Evolutionary conservation across 257 asterid genomes (phyloP).

Genomic region (Nicotiana sylvestris): DNA sequence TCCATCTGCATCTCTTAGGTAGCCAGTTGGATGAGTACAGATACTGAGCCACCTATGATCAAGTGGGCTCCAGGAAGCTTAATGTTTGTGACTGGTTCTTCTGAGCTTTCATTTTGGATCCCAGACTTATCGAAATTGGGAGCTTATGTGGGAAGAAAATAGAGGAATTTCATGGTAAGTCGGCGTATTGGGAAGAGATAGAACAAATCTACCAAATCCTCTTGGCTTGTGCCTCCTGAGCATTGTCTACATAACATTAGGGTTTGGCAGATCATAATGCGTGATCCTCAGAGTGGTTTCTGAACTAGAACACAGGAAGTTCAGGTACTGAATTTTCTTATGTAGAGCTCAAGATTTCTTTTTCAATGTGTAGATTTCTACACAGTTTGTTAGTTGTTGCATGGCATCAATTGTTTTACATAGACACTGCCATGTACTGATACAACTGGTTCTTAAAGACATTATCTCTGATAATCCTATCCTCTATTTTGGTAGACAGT

Average conservation of each 20-base stretch:
- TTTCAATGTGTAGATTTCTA: neutral
- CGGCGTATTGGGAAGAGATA: neutral
- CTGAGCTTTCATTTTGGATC: slow-evolving; percentile 92
- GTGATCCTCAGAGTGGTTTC: neutral
- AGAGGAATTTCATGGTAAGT: slow-evolving; percentile 16
- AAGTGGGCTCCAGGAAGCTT: slow-evolving; percentile 95
- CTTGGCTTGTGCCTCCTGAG: neutral
- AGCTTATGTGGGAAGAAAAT: slow-evolving; percentile 86
- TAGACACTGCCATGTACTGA: neutral
- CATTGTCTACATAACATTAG: neutral
- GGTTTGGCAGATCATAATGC: neutral
- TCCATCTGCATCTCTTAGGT: slow-evolving; percentile 42
- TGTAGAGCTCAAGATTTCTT: neutral
- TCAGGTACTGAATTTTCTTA: neutral
- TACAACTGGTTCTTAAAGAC: neutral
- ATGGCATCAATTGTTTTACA: neutral
- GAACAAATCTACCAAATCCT: neutral
- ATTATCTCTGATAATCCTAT: neutral
- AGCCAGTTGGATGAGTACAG: slow-evolving; percentile 93
- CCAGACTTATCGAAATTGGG: slow-evolving; percentile 93
- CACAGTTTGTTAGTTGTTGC: neutral
- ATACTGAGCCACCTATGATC: slow-evolving; percentile 80
- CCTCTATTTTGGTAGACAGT: neutral
- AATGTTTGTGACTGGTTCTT: slow-evolving; percentile 94
- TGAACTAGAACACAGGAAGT: neutral